phyloP scores from a whole-genome alignment of 306 rosid genomes.

The Benincasa hispida region DNA sequence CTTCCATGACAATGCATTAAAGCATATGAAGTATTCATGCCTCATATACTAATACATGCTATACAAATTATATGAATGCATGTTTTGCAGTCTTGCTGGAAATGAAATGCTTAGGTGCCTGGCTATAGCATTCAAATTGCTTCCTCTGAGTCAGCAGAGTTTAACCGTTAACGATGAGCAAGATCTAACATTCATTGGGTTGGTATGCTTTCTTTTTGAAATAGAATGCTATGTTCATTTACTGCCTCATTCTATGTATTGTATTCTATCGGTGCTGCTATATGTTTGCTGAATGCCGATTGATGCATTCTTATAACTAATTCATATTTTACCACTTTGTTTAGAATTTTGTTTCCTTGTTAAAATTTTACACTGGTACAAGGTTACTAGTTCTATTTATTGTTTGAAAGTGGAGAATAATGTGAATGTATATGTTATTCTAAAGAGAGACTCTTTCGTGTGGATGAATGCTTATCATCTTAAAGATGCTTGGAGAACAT shows the following conservation, averaged over 20 bases:
- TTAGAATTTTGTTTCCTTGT: neutral
- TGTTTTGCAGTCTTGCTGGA: constrained; percentile 80
- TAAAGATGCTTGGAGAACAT: neutral
- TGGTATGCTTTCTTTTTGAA: constrained; percentile 85
- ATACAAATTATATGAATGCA: constrained; percentile 3
- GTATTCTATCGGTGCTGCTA: neutral
- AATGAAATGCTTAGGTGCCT: constrained; percentile 93
- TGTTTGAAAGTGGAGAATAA: neutral
- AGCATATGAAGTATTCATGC: neutral
- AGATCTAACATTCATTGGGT: constrained; percentile 93
- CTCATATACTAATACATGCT: neutral
- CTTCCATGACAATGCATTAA: neutral
- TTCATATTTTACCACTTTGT: neutral
- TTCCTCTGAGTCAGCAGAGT: constrained; percentile 54
- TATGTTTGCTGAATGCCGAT: neutral
- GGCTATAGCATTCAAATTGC: constrained; percentile 79
- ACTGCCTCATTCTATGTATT: constrained; percentile 2
- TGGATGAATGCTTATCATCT: neutral
- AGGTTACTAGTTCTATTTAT: neutral
- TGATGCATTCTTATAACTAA: neutral
- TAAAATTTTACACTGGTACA: neutral
- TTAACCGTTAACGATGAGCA: constrained; percentile 69
- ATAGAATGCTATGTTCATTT: constrained; percentile 13
- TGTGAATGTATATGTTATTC: neutral
- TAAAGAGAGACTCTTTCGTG: neutral